These are phyloP conservation scores for Amniculicola lignicola DNA, from an alignment of 495 filamentous ascomycete genomes.

Conservation along the genomic window DNA sequence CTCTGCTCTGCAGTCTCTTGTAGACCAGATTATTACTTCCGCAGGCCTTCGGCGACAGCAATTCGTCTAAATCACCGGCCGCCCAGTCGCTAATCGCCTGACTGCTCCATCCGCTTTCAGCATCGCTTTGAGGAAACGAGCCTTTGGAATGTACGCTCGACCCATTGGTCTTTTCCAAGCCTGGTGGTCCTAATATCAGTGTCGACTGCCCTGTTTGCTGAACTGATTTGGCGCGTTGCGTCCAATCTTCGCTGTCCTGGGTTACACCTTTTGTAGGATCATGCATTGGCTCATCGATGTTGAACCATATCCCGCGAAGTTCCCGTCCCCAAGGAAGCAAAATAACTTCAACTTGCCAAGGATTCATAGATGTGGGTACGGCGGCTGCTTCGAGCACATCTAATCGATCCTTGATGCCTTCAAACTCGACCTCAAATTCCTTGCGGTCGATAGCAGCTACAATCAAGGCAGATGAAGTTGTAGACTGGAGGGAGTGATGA, in stretches of 20 bases:
- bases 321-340: slow-evolving; percentile 61
- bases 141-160: too few relatives aligned
- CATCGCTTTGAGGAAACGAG: slow-evolving; percentile 8
- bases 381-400: slow-evolving; percentile 53
- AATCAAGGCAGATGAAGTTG: slow-evolving; percentile 38
- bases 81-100: slow-evolving; percentile 46
- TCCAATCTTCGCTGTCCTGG: slow-evolving; percentile 55
- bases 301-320: slow-evolving; percentile 61
- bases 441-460: slow-evolving; percentile 38
- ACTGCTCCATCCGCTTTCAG: slow-evolving; percentile 41
- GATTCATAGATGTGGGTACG: slow-evolving; percentile 53
- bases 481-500: slow-evolving; percentile 36
- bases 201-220: not conserved
- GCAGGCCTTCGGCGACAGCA: slow-evolving; percentile 60
- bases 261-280: slow-evolving; percentile 40
- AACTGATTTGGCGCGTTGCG: slow-evolving; percentile 37
- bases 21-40: slow-evolving; percentile 53
- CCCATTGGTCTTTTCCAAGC: too few relatives aligned
- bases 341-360: slow-evolving; percentile 67
- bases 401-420: slow-evolving; percentile 55
- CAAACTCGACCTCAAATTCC: slow-evolving; percentile 43
- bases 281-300: slow-evolving; percentile 47
- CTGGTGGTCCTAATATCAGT: not conserved
- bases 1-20: slow-evolving; percentile 61
- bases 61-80: slow-evolving; percentile 41